Conservation (phyloP, 2,329 filamentous ascomycete species). For the Ustilaginoidea virens region DNA sequence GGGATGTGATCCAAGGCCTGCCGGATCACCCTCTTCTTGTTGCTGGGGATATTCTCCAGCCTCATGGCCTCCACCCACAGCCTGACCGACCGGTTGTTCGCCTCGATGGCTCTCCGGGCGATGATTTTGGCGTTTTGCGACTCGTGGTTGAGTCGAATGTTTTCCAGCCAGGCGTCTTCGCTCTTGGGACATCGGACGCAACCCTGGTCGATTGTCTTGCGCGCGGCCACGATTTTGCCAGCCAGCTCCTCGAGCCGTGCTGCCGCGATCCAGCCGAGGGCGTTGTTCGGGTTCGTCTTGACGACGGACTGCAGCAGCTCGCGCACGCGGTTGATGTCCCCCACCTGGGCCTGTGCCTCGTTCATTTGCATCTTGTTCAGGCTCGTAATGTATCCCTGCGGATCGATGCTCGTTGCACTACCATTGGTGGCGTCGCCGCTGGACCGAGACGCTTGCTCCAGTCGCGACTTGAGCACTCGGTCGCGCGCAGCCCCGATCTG, state of each 20-base stretch:
- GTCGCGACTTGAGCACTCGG: constrained; percentile 85
- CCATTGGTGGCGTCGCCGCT: constrained; percentile 53
- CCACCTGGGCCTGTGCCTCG: constrained; percentile 70
- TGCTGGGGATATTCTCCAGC: constrained; percentile 64
- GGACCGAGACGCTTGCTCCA: constrained; percentile 73
- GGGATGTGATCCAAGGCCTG: constrained; percentile 87
- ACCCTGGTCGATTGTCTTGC: constrained; percentile 75
- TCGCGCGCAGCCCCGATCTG: constrained; percentile 93
- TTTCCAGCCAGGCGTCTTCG: constrained; percentile 92
- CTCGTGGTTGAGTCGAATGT: constrained; percentile 75
- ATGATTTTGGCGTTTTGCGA: constrained; percentile 91
- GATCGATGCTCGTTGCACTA: constrained; percentile 81
- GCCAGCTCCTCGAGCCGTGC: constrained; percentile 85
- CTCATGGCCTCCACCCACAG: constrained; percentile 95
- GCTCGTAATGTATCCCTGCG: constrained; percentile 89
- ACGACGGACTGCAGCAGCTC: constrained; percentile 92
- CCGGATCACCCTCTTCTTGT: constrained; percentile 84
- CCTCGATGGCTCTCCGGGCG: constrained; percentile 80
- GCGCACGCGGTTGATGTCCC: constrained; percentile 87
- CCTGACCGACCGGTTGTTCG: constrained; percentile 74
- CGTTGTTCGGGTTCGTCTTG: constrained; percentile 90
- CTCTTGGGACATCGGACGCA: constrained; percentile 86
- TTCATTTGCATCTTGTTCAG: constrained; percentile 68
- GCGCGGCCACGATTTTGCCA: constrained; percentile 77
- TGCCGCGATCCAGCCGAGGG: constrained; percentile 89